Evolutionary conservation across 495 filamentous ascomycete species (phyloP).

Genomic region (Aspergillus affinis): DNA sequence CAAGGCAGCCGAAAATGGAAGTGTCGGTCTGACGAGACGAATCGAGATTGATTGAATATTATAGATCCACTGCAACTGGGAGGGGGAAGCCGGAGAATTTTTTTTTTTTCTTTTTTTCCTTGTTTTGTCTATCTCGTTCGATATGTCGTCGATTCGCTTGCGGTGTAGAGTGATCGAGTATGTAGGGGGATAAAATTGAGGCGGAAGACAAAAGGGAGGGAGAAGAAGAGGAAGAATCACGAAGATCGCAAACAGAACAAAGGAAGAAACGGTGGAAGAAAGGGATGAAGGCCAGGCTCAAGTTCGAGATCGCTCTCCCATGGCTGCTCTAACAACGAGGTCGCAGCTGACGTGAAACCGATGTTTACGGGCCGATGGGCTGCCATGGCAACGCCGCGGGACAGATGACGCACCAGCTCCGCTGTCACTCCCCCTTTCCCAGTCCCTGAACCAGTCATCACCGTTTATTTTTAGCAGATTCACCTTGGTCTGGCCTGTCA

Average conservation of each 20-base stretch:
- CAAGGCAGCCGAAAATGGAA: conserved; percentile 13
- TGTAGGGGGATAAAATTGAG: not conserved
- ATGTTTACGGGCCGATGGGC: conserved; percentile 40
- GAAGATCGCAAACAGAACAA: conserved; percentile 4
- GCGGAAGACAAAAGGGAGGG: conserved; percentile 9
- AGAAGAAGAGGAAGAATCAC: conserved; percentile 1
- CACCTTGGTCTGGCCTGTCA: conserved; percentile 1
- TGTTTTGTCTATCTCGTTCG: conserved; percentile 1
- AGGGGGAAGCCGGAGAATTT: conserved; percentile 15
- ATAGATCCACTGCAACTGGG: conserved; percentile 20
- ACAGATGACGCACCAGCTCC: conserved; percentile 31
- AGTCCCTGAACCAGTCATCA: conserved; percentile 6
- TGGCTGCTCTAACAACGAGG: conserved; percentile 14
- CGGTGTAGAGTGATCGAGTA: not conserved
- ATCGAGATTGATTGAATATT: conserved; percentile 17
- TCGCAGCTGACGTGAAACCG: conserved; percentile 23
- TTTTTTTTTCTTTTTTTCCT: conserved; percentile 9
- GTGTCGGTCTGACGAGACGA: conserved; percentile 15
- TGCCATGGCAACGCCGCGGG: conserved; percentile 46
- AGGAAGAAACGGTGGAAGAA: conserved; percentile 13
- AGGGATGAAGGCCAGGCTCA: conserved; percentile 25
- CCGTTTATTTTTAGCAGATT: not conserved
- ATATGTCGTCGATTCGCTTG: conserved; percentile 14
- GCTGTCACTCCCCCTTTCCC: conserved; percentile 11
- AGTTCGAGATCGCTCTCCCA: conserved; percentile 22